These are phyloP conservation scores for Schizosaccharomyces osmophilus DNA, from an alignment of 805 yeast species.

Conservation along the genomic window DNA sequence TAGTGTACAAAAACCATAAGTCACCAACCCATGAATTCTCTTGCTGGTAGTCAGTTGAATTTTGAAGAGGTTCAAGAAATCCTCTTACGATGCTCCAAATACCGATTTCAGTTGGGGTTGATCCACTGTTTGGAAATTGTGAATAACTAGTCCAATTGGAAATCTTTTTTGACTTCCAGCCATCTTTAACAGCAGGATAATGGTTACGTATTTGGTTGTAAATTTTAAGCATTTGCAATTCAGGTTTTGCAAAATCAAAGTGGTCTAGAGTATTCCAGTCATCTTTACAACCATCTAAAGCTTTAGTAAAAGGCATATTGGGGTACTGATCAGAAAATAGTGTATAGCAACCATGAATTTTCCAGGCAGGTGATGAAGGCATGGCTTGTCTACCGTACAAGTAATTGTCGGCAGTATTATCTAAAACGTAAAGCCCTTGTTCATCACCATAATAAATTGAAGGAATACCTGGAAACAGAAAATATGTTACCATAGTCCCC, in stretches of 20 bases:
- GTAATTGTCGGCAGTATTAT: not conserved
- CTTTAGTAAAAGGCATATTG: not conserved
- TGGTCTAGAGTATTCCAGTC: slow-evolving; percentile 1
- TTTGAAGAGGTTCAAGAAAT: not conserved
- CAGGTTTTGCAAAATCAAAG: not conserved
- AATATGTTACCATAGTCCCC: not conserved
- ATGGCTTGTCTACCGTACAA: slow-evolving; percentile 1
- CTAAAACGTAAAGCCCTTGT: not conserved
- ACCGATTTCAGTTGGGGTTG: not conserved
- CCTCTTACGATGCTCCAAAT: not conserved
- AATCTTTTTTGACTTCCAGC: not conserved
- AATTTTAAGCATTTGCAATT: not conserved
- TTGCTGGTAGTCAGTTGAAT: not conserved
- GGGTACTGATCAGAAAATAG: not conserved
- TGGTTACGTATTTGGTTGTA: not conserved
- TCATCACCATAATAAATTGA: slow-evolving; percentile 1
- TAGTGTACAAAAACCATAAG: slow-evolving; percentile 1
- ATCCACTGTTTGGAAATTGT: not conserved
- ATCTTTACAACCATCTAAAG: not conserved
- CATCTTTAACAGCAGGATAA: not conserved
- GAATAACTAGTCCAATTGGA: not conserved
- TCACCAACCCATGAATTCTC: not conserved
- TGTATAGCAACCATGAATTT: not conserved
- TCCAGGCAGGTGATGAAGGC: not conserved
- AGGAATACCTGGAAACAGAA: not conserved